Evolutionary conservation across 1,139 yeast genomes (phyloP).

Genomic region (Suhomyces bolitotheri): DNA sequence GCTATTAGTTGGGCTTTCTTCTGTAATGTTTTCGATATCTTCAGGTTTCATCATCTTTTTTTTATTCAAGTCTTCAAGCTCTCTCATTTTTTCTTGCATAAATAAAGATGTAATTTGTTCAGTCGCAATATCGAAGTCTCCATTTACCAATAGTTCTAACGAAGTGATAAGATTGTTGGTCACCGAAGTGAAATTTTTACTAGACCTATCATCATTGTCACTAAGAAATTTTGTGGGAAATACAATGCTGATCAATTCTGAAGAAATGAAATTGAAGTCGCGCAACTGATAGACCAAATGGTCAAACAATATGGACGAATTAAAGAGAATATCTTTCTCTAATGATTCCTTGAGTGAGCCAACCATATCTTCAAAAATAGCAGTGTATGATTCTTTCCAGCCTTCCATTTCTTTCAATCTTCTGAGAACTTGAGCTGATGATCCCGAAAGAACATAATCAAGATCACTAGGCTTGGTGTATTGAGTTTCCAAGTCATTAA

Average conservation of each 20-base stretch:
- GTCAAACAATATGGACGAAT: slow-evolving; percentile 53
- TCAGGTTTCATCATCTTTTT: neutral
- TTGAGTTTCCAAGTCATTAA: slow-evolving; percentile 50
- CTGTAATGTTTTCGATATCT: neutral
- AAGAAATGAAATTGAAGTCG: slow-evolving; percentile 22
- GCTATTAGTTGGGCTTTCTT: neutral
- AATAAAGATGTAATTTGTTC: slow-evolving; percentile 33
- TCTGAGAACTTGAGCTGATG: slow-evolving; percentile 43
- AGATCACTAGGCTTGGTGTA: slow-evolving; percentile 52
- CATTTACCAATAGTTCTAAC: slow-evolving; percentile 34
- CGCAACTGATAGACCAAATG: slow-evolving; percentile 34
- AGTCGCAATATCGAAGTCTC: slow-evolving; percentile 39
- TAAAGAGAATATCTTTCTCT: slow-evolving; percentile 55
- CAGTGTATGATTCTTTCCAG: slow-evolving; percentile 51
- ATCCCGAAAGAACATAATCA: slow-evolving; percentile 47
- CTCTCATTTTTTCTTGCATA: slow-evolving; percentile 28
- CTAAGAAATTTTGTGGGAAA: slow-evolving; percentile 4
- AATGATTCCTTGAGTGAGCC: slow-evolving; percentile 45
- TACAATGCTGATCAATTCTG: slow-evolving; percentile 17
- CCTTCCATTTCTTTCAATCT: slow-evolving; percentile 52
- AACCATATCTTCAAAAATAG: slow-evolving; percentile 41
- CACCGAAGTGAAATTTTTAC: slow-evolving; percentile 5
- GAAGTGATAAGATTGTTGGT: slow-evolving; percentile 4
- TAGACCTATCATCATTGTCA: slow-evolving; percentile 3
- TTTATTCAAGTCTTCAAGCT: slow-evolving; percentile 9